Evolutionary conservation across 495 filamentous ascomycete genomes (phyloP).

Genomic region (Corynascus novoguineensis): DNA sequence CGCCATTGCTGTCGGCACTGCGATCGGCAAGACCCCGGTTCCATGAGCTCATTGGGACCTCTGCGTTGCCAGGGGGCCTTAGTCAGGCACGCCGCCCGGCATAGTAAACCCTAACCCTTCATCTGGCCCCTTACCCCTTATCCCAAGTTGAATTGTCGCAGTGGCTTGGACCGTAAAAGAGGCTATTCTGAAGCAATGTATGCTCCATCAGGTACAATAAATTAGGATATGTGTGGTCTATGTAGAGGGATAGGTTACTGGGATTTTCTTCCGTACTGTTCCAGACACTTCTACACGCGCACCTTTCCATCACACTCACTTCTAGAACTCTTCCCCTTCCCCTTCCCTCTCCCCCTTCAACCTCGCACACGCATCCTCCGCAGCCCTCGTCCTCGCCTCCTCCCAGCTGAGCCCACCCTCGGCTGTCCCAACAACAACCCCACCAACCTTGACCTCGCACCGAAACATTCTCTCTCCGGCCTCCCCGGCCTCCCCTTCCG

Average conservation of each 20-base stretch:
- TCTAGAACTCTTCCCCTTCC: background rate
- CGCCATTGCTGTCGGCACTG: background rate
- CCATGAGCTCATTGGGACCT: slow-evolving; percentile 2
- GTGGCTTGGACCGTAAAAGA: too few species aligned
- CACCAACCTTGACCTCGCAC: slow-evolving; percentile 51
- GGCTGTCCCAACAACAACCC: slow-evolving; percentile 40
- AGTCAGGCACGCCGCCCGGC: background rate
- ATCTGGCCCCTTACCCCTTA: background rate
- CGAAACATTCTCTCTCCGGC: slow-evolving; percentile 28
- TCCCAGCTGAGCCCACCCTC: slow-evolving; percentile 44
- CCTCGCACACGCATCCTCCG: slow-evolving; percentile 41
- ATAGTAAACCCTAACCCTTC: background rate
- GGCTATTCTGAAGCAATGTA: too few species aligned
- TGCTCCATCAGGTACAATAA: too few species aligned
- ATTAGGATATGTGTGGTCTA: too few species aligned
- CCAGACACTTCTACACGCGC: too few species aligned
- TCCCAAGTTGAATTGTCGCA: too few species aligned
- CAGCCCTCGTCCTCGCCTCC: slow-evolving; percentile 55
- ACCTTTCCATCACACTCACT: background rate
- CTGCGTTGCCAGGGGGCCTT: background rate
- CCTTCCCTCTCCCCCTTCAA: slow-evolving; percentile 14
- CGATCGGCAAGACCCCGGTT: background rate
- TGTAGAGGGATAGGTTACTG: too few species aligned
- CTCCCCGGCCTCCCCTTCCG: slow-evolving; percentile 16
- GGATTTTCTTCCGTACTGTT: too few species aligned